phyloP scores from a whole-genome alignment of 1,284 basidiomycete species.

The Ceratobasidium papillatum region DNA sequence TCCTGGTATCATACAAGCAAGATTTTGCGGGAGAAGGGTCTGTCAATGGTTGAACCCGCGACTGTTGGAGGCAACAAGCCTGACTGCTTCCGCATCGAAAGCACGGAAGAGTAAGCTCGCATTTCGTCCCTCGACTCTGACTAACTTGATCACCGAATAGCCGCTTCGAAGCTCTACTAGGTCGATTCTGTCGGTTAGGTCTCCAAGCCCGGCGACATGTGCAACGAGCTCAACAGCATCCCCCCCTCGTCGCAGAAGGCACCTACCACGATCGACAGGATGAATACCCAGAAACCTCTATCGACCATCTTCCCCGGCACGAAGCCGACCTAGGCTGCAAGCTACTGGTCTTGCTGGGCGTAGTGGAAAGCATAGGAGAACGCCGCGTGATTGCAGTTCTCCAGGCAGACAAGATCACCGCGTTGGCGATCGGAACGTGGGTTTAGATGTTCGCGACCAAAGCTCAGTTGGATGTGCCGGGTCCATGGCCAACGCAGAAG shows the following conservation, averaged over 20 bases:
- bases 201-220: conserved; percentile 99
- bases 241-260: conserved; percentile 95
- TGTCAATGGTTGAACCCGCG: conserved; percentile 97
- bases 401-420: conserved; percentile 91
- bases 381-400: conserved; percentile 99
- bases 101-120: conserved; percentile 89
- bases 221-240: conserved; percentile 99
- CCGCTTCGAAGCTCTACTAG: conserved; percentile 98
- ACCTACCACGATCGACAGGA: conserved; percentile 99
- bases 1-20: conserved; percentile 97
- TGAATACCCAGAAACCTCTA: conserved; percentile 97
- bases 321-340: conserved; percentile 98
- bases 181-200: conserved; percentile 98
- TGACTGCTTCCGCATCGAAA: conserved; percentile 99
- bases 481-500: conserved; percentile 99
- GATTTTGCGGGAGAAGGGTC: conserved; percentile 86
- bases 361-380: conserved; percentile 98
- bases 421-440: conserved; percentile 99
- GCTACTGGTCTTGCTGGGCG: conserved; percentile 97
- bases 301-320: conserved; percentile 98
- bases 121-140: conserved; percentile 14
- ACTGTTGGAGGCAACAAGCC: conserved; percentile 99
- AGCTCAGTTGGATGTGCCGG: conserved; percentile 99
- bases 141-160: conserved; percentile 70
- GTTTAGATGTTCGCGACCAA: conserved; percentile 99